Evolutionary conservation across 1,284 basidiomycete species (phyloP), one percentile per base, ranked within the genome.

Genomic region (Hymenochaete sp.): DNA sequence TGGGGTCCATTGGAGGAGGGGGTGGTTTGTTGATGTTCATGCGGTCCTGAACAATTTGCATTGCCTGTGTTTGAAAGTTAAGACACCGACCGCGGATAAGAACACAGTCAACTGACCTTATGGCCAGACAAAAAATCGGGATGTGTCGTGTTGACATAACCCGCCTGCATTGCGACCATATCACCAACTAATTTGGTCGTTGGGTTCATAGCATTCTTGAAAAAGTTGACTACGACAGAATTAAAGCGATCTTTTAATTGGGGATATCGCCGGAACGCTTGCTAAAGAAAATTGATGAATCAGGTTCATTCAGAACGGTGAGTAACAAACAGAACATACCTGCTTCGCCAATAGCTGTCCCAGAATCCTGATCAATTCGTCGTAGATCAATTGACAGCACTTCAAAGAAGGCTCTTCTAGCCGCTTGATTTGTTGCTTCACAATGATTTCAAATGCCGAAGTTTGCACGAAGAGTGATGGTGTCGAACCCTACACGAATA

Each of bases 71-170:
- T n/a, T n/a, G n/a, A 47, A 31, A 38, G 25, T 39, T 21, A 38
- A n/a, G 3, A 41, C 14, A 24, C 16, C 11, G 41, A 4, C 36
- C 21, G 37, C 4, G 33, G 54, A 38, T 31, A 16, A 36, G 43
- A 26, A 39, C 36, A 16, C 22, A 29, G 38, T 5, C 31, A 42
- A 38, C 39, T 33, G 51, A 73, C 82, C 67, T 85, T 92, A 69
- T 98, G 95, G 28, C 95, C 96, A 53, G 82, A 89, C 61, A 98
- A 76, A 68, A 98, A 98, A 67, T 98, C 95, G 2, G 95, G 95
- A 62, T 98, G 95, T 2, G 93, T 97, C n/a, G 93, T 97, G 70
- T 98, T 98, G 58, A 98, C 83, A 62, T 97, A 97, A 62, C 90
- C 93, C 31, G 93, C 88, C 70, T 97, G 93, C 90, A 95, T 95